Evolutionary conservation across 805 yeast genomes (phyloP).

Genomic region (Pichia kluyveri): DNA sequence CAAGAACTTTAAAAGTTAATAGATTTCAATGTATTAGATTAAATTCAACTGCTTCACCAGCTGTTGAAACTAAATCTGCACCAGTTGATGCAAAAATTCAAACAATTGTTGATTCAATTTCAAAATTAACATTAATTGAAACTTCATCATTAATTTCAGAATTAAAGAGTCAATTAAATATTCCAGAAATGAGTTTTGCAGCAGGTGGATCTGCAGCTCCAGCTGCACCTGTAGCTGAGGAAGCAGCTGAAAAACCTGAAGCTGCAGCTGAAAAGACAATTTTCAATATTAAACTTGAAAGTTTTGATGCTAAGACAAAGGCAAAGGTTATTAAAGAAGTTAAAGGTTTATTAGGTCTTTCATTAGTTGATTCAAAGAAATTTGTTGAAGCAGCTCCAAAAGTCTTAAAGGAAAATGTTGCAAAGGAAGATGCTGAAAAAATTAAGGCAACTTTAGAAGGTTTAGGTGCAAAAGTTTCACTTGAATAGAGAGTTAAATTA

Average conservation of each 20-base stretch:
- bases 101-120: conserved; percentile 81
- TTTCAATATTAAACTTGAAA: conserved; percentile 83
- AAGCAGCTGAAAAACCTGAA: conserved; percentile 61
- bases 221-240: conserved; percentile 59
- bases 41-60: conserved; percentile 32
- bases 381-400: conserved; percentile 98
- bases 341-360: conserved; percentile 80
- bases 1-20: neutral
- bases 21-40: conserved; percentile 22
- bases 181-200: conserved; percentile 88
- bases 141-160: conserved; percentile 82
- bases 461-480: conserved; percentile 84
- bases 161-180: conserved; percentile 73
- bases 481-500: conserved; percentile 48
- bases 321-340: conserved; percentile 98
- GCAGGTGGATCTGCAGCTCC: conserved; percentile 53
- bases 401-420: conserved; percentile 86
- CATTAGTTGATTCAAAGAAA: conserved; percentile 94
- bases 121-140: conserved; percentile 85
- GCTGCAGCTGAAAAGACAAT: conserved; percentile 91
- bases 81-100: conserved; percentile 83
- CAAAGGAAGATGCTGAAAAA: conserved; percentile 96
- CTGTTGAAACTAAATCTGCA: conserved; percentile 28
- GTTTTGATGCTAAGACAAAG: conserved; percentile 89
- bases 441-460: conserved; percentile 88